Evolutionary conservation across 495 filamentous ascomycete genomes (phyloP).

Genomic region (Lichina pygmaea): DNA sequence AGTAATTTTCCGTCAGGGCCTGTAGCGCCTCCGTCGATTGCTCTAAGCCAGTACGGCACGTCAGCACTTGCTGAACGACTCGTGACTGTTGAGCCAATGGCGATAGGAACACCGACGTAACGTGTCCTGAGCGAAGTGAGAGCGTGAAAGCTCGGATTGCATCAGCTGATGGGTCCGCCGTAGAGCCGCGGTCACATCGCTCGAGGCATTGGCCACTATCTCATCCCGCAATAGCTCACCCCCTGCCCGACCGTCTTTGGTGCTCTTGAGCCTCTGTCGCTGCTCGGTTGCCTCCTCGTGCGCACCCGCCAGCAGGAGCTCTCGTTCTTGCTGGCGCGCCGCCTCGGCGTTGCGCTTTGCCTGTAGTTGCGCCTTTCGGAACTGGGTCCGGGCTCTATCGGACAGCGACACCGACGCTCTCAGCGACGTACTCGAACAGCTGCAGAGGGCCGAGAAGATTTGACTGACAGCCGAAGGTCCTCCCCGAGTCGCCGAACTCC

Average conservation of each 20-base stretch:
- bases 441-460: constrained; percentile 1
- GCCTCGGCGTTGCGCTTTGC: constrained; percentile 51
- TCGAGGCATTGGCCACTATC: constrained; percentile 40
- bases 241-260: not conserved
- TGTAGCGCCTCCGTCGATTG: constrained; percentile 55
- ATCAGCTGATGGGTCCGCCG: constrained; percentile 66
- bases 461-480: constrained; percentile 39
- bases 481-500: constrained; percentile 32
- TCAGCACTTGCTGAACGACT: not conserved
- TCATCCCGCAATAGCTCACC: constrained; percentile 32
- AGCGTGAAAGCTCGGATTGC: constrained; percentile 52
- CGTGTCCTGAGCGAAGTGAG: constrained; percentile 69
- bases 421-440: constrained; percentile 3
- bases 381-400: constrained; percentile 38
- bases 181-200: constrained; percentile 61
- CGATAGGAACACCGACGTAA: constrained; percentile 19
- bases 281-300: constrained; percentile 8
- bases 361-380: constrained; percentile 59
- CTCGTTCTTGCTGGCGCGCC: constrained; percentile 41
- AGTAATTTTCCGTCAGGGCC: constrained; percentile 56
- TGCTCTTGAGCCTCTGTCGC: constrained; percentile 11
- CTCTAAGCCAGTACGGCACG: constrained; percentile 12
- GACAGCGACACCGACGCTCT: not conserved
- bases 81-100: not conserved
- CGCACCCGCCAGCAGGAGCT: constrained; percentile 36